Evolutionary conservation across 768 basidiomycete genomes (phyloP).

Genomic region (Termitomyces sp.): DNA sequence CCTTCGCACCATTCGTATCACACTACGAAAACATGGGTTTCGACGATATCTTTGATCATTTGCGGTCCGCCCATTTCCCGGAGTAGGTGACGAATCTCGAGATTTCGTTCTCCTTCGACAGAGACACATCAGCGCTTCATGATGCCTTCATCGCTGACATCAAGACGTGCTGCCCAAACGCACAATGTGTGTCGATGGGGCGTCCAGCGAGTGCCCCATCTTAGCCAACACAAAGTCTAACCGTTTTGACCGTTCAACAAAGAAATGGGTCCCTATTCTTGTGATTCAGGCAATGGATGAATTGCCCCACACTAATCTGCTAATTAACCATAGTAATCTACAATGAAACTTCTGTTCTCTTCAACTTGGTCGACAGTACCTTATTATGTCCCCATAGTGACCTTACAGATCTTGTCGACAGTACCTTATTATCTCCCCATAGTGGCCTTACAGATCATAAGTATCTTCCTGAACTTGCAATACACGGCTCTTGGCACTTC

Average conservation of each 20-base stretch:
- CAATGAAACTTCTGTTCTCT: background rate
- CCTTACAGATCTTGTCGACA: too few relatives aligned
- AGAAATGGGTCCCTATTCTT: too few relatives aligned
- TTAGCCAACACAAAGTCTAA: too few relatives aligned
- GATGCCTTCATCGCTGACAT: slow-evolving; percentile 6
- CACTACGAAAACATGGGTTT: slow-evolving; percentile 15
- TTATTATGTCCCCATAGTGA: too few relatives aligned
- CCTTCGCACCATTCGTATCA: slow-evolving; percentile 16
- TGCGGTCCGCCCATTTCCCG: slow-evolving; percentile 17
- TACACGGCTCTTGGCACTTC: background rate
- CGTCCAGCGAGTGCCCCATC: background rate
- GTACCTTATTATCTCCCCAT: too few relatives aligned
- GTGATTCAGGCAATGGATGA: too few relatives aligned
- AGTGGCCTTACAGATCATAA: too few relatives aligned
- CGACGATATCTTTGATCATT: slow-evolving; percentile 16
- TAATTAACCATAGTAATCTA: background rate
- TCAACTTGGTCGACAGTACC: too few relatives aligned
- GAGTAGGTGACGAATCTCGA: slow-evolving; percentile 14
- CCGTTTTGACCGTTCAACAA: background rate
- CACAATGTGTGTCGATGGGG: background rate
- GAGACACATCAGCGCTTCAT: too few relatives aligned
- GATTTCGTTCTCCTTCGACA: slow-evolving; percentile 11
- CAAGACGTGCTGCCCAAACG: slow-evolving; percentile 3
- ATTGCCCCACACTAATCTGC: background rate
- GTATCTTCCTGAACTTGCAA: too few relatives aligned